Conservation (phyloP, 2,329 filamentous ascomycete species). For the Fusarium luffae region DNA sequence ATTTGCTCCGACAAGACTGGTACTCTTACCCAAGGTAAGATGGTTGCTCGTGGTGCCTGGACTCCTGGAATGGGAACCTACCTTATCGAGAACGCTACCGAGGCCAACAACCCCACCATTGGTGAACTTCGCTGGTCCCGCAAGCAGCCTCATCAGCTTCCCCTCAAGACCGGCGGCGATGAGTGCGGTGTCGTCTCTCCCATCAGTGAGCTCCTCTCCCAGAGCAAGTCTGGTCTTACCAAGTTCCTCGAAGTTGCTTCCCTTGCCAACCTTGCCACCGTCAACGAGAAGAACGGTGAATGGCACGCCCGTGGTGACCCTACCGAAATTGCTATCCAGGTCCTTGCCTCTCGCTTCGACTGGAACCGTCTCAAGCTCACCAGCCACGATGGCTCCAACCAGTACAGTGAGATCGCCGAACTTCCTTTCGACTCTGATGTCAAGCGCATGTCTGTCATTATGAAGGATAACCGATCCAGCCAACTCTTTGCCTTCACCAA, state of each 20-base stretch:
- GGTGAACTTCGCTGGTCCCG: slow-evolving; percentile 59
- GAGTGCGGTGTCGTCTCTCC: slow-evolving; percentile 41
- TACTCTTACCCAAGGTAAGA: slow-evolving; percentile 71
- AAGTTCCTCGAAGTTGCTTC: slow-evolving; percentile 69
- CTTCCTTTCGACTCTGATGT: slow-evolving; percentile 78
- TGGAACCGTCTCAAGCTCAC: slow-evolving; percentile 66
- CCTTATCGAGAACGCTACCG: slow-evolving; percentile 64
- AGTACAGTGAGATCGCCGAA: slow-evolving; percentile 70
- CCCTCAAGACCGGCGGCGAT: slow-evolving; percentile 48
- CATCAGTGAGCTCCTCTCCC: slow-evolving; percentile 52
- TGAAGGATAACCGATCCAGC: slow-evolving; percentile 55
- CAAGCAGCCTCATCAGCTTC: slow-evolving; percentile 54
- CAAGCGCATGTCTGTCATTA: slow-evolving; percentile 80
- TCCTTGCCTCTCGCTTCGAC: slow-evolving; percentile 74
- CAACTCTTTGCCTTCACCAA: slow-evolving; percentile 62
- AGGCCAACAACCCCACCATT: slow-evolving; percentile 67
- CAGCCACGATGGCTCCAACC: slow-evolving; percentile 55
- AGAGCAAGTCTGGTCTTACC: slow-evolving; percentile 56
- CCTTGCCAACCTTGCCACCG: slow-evolving; percentile 64
- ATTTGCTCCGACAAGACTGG: slow-evolving; percentile 68
- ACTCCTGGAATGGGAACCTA: slow-evolving; percentile 68
- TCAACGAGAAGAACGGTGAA: slow-evolving; percentile 56
- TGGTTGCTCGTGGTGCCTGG: slow-evolving; percentile 71
- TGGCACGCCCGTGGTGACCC: slow-evolving; percentile 73
- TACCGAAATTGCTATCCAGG: slow-evolving; percentile 78